Base-by-base conservation (phyloP, 306 rosid genomes). In the Biancaea sappan region DNA sequence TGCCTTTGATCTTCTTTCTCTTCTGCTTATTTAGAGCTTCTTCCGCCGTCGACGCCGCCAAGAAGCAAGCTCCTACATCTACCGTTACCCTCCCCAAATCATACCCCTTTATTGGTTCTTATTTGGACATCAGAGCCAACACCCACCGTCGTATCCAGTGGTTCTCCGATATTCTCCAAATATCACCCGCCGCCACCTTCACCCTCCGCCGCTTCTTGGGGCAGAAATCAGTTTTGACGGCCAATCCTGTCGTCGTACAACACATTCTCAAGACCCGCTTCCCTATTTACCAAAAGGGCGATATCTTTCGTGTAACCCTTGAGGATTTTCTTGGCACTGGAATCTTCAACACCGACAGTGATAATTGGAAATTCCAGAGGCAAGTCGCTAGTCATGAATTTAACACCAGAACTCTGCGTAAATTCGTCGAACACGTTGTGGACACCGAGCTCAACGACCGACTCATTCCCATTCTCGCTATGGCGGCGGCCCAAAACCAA, bases 221-320 rank as follows among this genome's bases (percentile, higher is more conserved):
- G 64, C 40, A 8, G 0, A 66, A 19, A 7, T 34, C 35, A 22
- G 40, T 88, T 16, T 26, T 86, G 67, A 88, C 94, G 0, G 89
- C 80, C 1, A 83, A 88, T 63, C 94, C 94, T 21, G 61, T 79
- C n/a, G 83, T 79, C 0, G 94, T 92, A 25, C 91, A 85, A 1
- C 89, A 90, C 74, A 79, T 92, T 35, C 96, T 92, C 77, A 88
- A 85, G 60, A 71, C 87, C 60, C 65, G 77, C 43, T 92, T 90
- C 84, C 75, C 79, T 0, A 35, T 22, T 44, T 92, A 88, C 80
- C 66, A 25, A 0, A 92, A 92, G 7, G 91, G 96, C 35, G 19
- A 16, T 2, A 1, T 25, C 13, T 10, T 68, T 1, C 22, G 67
- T 26, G 11, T 10, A 1, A 26, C 73, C n/a, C 38, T 86, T n/a